Evolutionary conservation across 331 rosid species (phyloP), one percentile per base, ranked within the genome.

Genomic region (Pyrus hybrid): DNA sequence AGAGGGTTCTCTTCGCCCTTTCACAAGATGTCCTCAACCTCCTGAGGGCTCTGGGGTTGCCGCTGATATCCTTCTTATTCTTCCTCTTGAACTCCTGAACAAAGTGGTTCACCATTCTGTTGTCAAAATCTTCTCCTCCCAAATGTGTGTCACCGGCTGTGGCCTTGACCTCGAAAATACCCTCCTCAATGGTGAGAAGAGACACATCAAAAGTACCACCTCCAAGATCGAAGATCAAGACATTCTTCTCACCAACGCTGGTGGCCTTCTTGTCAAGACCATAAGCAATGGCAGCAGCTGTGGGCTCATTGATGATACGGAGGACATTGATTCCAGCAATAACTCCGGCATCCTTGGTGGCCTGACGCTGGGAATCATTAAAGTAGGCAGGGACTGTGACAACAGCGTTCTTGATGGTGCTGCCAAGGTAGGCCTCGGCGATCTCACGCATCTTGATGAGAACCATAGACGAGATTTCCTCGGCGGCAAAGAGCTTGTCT

Each of bases 201-300:
- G 96, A 90, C n/a, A 90, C 96, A 85, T 90, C 96, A 79, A 90
- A 91, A 3, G 97, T 91, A 58, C 97, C 97, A 13, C 97, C 97
- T 28, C 97, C 97, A 33, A 91, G 95, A 54, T 91, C 95, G 43
- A 91, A 91, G 29, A 91, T 91, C 88, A 91, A 75, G 3, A 91
- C 97, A 80, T 91, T 91, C 84, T 91, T 91, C 83, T 91, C 95
- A 17, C 97, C 97, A 0, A 91, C 93, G 2, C 95, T 91, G n/a
- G 97, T 80, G 3, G 97, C 97, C 82, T 91, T 91, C 87, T 91
- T 91, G 81, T 91, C 97, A 67, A 91, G 91, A 63, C 97, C 97
- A 21, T 91, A 91, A 1, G 97, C 97, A 79, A 91, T 91, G 47
- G 97, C 97, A 0, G 97, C 95, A 16, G 97, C 97, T 0, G 97